Base-by-base conservation (phyloP, 495 filamentous ascomycete genomes). In the Jackrogersella multiformis region DNA sequence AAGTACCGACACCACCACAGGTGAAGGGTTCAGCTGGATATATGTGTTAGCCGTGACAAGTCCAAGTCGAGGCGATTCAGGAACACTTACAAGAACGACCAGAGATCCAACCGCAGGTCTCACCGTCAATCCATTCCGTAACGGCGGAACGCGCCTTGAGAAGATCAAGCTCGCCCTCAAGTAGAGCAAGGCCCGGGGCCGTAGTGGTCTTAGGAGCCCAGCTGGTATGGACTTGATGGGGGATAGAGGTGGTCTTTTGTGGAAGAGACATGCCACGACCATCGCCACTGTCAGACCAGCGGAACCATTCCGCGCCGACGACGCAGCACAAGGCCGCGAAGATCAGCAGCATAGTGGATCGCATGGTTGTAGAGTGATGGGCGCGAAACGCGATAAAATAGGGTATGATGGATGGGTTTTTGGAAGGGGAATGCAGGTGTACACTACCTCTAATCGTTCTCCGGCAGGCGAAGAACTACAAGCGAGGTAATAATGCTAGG, bases 41-140 rank as follows among this genome's bases (percentile, higher is more conserved):
- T 7, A 56, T 18, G 23, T 23, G 38, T 67, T 21, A 61, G 68
- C 18, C 15, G 59, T 15, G 23, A 23, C 38, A 9, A 46, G 28
- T 13, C 13, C 8, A n/a, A 23, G 5, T 44, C 39, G 0, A 46
- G 52, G 4, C n/a, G 16, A 15, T 16, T 53, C 4, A 20, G 28
- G 32, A 23, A 23, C 4, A 76, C 76, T 76, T 70, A 79, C 77
- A 78, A 0, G 66, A 64, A 8, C 45, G 5, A 15, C 72, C 70
- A 0, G 71, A 41, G n/a, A 61, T 62, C 66, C 69, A 81, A 6
- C 77, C 78, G 55, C 79, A 81, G 1, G 79, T 81, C 42, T 68
- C 35, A 0, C 26, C 24, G 46, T 80, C 76, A 1, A 63, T 35
- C 73, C 74, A 81, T 2, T 10, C 3, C 13, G 71, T 64, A 24